Evolutionary conservation across 2,329 filamentous ascomycete species (phyloP).

Genomic region (Ophiocordyceps camponoti-saundersi): DNA sequence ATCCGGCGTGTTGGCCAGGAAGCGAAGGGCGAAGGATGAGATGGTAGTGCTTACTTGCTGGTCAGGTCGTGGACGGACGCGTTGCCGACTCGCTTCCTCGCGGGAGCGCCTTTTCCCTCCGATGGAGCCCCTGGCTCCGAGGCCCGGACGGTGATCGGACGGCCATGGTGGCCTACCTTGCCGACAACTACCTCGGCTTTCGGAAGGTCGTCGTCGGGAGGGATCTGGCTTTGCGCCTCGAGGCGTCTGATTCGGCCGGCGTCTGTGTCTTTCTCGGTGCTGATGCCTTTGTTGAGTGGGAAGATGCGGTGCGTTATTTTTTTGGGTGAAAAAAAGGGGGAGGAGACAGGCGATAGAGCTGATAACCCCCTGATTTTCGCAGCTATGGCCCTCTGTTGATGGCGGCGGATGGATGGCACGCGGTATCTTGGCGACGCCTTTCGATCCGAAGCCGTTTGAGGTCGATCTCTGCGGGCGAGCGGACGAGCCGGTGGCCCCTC

Average conservation of each 20-base stretch:
- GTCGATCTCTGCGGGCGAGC: conserved; percentile 19
- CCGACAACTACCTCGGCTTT: conserved; percentile 37
- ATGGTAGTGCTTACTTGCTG: not conserved
- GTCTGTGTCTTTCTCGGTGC: conserved; percentile 31
- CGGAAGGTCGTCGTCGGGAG: conserved; percentile 26
- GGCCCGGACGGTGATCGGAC: conserved; percentile 14
- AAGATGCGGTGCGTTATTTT: conserved; percentile 24
- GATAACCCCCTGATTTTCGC: not conserved
- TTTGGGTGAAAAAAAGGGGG: too few relatives aligned
- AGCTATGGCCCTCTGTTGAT: conserved; percentile 22
- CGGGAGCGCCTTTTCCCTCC: conserved; percentile 31
- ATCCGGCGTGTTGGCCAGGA: too few relatives aligned
- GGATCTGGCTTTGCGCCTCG: conserved; percentile 20
- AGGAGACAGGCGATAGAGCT: too few relatives aligned
- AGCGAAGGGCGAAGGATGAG: too few relatives aligned
- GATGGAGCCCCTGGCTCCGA: conserved; percentile 35
- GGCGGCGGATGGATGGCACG: conserved; percentile 20
- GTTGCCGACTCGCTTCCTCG: conserved; percentile 33
- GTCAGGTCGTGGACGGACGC: conserved; percentile 11
- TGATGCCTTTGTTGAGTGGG: conserved; percentile 39
- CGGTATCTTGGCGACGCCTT: conserved; percentile 37
- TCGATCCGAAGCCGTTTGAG: conserved; percentile 31
- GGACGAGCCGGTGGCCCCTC: conserved; percentile 10
- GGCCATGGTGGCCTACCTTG: conserved; percentile 31
- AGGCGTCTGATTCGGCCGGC: conserved; percentile 23